Conservation (phyloP, 2,329 filamentous ascomycete genomes). For the Xylaria sp. region DNA sequence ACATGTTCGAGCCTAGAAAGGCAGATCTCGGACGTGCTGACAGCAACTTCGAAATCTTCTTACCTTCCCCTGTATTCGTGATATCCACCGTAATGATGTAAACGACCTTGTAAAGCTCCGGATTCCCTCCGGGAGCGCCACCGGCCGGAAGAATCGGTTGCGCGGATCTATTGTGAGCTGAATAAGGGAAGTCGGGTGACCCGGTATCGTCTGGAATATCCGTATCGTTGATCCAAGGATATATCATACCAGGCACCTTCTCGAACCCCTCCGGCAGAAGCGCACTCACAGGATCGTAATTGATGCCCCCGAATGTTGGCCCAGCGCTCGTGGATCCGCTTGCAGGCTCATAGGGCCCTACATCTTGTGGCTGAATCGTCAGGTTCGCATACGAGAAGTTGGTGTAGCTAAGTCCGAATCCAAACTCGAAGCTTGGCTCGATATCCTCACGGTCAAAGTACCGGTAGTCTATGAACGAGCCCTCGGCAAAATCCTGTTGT, state of each 20-base stretch:
- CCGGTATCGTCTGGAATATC: conserved; percentile 55
- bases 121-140: conserved; percentile 71
- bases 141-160: conserved; percentile 62
- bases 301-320: conserved; percentile 68
- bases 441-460: conserved; percentile 73
- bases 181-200: conserved; percentile 65
- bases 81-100: conserved; percentile 74
- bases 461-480: conserved; percentile 83
- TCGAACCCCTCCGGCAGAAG: conserved; percentile 62
- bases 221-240: conserved; percentile 74
- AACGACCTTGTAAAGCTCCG: conserved; percentile 72
- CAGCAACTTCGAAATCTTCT: neutral
- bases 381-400: conserved; percentile 79
- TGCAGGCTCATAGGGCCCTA: conserved; percentile 64
- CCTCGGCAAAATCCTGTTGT: conserved; percentile 79
- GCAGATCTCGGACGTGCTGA: neutral
- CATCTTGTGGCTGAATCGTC: conserved; percentile 58
- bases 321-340: conserved; percentile 69
- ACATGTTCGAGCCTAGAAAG: neutral
- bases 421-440: conserved; percentile 81
- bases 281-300: conserved; percentile 38
- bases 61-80: conserved; percentile 71
- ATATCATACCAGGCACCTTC: conserved; percentile 67
- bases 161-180: conserved; percentile 66
- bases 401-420: conserved; percentile 83